These are phyloP conservation scores for Endotrypanum monterogeii DNA, from an alignment of 208 protist genomes.

Conservation along the genomic window DNA sequence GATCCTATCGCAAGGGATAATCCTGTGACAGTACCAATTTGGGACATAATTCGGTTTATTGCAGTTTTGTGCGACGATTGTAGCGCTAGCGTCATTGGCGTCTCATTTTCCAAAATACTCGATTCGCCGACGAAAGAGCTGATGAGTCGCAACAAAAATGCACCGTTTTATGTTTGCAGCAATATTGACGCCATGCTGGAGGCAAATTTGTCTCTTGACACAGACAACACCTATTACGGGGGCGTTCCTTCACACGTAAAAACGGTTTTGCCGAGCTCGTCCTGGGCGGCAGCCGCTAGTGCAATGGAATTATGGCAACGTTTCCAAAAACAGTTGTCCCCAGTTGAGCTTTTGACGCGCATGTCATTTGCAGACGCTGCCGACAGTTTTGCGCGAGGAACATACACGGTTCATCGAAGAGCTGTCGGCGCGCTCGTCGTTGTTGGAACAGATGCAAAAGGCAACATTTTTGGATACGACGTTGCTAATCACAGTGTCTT, in stretches of 20 bases:
- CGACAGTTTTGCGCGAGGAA: slow-evolving; percentile 53
- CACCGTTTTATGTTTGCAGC: slow-evolving; percentile 58
- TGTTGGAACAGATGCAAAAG: slow-evolving; percentile 51
- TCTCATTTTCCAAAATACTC: slow-evolving; percentile 47
- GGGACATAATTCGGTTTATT: slow-evolving; percentile 61
- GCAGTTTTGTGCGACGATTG: slow-evolving; percentile 60
- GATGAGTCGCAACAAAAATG: slow-evolving; percentile 27
- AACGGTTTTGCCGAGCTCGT: slow-evolving; percentile 20
- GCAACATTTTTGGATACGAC: slow-evolving; percentile 70
- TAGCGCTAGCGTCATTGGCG: slow-evolving; percentile 43
- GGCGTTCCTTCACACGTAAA: slow-evolving; percentile 50
- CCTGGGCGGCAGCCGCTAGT: slow-evolving; percentile 34
- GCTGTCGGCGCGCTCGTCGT: slow-evolving; percentile 49
- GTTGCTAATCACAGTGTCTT: slow-evolving; percentile 55
- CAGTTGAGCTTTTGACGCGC: slow-evolving; percentile 52
- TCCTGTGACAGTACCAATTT: slow-evolving; percentile 37
- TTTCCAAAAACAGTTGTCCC: slow-evolving; percentile 25
- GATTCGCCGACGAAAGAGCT: slow-evolving; percentile 30
- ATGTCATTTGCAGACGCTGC: slow-evolving; percentile 65
- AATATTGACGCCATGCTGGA: slow-evolving; percentile 43
- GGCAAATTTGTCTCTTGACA: slow-evolving; percentile 40
- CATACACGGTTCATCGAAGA: slow-evolving; percentile 51
- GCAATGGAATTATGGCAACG: slow-evolving; percentile 38
- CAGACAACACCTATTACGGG: slow-evolving; percentile 41
- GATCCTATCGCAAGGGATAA: slow-evolving; percentile 18